phyloP scores from a whole-genome alignment of 2,329 filamentous ascomycete species.

The Phoma sp. region DNA sequence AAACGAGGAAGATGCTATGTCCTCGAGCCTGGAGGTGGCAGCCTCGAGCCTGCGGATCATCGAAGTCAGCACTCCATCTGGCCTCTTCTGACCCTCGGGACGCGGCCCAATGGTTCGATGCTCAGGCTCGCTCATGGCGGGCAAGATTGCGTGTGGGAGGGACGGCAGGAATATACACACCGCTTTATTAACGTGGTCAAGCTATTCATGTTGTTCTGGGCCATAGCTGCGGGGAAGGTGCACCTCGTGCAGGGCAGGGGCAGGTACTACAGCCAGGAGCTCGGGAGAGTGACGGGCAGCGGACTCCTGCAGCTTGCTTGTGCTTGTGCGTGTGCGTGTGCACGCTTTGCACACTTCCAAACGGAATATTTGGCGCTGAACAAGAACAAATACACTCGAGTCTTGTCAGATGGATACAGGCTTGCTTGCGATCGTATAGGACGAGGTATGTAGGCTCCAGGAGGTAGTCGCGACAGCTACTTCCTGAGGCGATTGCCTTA shows the following conservation, averaged over 20 bases:
- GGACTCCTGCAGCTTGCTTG: slow-evolving; percentile 31
- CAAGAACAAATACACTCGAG: background rate
- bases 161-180: slow-evolving; percentile 60
- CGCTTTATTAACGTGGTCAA: slow-evolving; percentile 97
- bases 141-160: slow-evolving; percentile 7
- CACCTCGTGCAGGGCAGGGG: slow-evolving; percentile 37
- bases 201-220: slow-evolving; percentile 89
- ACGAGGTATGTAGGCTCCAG: slow-evolving; percentile 1
- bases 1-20: slow-evolving; percentile 79
- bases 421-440: background rate
- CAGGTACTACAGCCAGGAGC: slow-evolving; percentile 27
- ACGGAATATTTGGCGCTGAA: background rate
- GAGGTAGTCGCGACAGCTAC: slow-evolving; percentile 1
- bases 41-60: slow-evolving; percentile 81
- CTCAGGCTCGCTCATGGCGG: slow-evolving; percentile 17
- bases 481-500: slow-evolving; percentile 2
- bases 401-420: slow-evolving; percentile 1
- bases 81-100: slow-evolving; percentile 24
- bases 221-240: slow-evolving; percentile 60
- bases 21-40: slow-evolving; percentile 92
- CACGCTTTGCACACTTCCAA: slow-evolving; percentile 1
- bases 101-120: slow-evolving; percentile 22
- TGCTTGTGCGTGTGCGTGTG: background rate
- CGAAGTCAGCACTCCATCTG: slow-evolving; percentile 56
- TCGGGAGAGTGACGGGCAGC: slow-evolving; percentile 32